phyloP scores from a whole-genome alignment of 2,329 filamentous ascomycete species.

The Madurella fahalii region DNA sequence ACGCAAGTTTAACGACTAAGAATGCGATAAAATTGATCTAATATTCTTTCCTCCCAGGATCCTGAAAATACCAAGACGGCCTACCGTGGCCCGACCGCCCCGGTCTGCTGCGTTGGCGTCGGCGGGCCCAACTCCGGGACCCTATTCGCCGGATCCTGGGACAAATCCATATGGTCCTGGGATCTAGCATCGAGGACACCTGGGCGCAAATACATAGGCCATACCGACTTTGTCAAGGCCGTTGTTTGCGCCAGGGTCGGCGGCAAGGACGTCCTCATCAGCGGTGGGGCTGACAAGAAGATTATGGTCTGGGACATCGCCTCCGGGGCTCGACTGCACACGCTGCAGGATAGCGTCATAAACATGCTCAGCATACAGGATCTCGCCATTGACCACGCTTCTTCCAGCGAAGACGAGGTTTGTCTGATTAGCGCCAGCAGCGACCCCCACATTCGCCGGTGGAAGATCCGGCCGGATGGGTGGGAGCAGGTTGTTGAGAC shows the following conservation, averaged over 20 bases:
- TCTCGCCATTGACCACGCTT: conserved; percentile 68
- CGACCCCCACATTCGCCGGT: conserved; percentile 74
- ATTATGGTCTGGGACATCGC: conserved; percentile 78
- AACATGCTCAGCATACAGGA: conserved; percentile 76
- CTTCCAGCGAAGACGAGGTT: conserved; percentile 46
- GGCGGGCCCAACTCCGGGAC: conserved; percentile 51
- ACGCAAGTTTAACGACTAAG: conserved; percentile 25
- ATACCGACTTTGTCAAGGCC: conserved; percentile 88
- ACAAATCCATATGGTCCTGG: conserved; percentile 89
- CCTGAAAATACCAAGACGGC: conserved; percentile 39
- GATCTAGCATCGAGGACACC: conserved; percentile 54
- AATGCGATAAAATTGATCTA: neutral
- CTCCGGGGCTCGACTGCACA: conserved; percentile 65
- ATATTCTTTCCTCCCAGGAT: conserved; percentile 30
- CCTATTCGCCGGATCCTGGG: conserved; percentile 88
- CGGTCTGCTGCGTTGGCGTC: conserved; percentile 72
- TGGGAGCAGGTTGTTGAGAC: conserved; percentile 53
- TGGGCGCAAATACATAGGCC: conserved; percentile 64
- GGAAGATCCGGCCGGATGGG: conserved; percentile 55
- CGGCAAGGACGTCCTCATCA: conserved; percentile 62
- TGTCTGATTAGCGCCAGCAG: conserved; percentile 76
- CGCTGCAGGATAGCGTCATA: conserved; percentile 67
- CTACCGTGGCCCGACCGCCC: conserved; percentile 73
- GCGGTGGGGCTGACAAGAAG: conserved; percentile 73
- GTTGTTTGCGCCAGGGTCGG: conserved; percentile 60